phyloP scores from a whole-genome alignment of 2,329 filamentous ascomycete species.

The Sporothrix protearum region DNA sequence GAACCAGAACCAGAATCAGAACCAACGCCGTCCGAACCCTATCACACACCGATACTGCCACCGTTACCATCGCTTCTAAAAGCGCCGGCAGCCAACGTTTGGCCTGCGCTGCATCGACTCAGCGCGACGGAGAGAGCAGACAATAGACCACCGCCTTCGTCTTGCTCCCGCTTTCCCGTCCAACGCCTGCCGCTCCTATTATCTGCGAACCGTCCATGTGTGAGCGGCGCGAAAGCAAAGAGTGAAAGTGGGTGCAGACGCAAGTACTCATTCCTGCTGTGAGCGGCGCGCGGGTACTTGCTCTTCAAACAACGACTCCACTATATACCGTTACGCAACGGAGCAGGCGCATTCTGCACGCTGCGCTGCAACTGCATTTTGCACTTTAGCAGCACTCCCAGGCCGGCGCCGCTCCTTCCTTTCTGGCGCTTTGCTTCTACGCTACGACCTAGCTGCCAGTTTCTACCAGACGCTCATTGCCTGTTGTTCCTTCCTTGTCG shows the following conservation, averaged over 20 bases:
- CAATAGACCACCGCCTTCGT: not conserved
- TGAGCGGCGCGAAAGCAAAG: not conserved
- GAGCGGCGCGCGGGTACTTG: slow-evolving; percentile 4
- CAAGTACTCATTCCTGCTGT: slow-evolving; percentile 15
- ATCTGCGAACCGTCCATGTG: not conserved
- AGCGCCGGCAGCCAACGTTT: not conserved
- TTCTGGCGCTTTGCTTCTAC: not conserved
- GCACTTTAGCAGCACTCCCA: not conserved
- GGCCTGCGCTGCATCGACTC: not conserved
- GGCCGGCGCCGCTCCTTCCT: not conserved
- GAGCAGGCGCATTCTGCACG: slow-evolving; percentile 15
- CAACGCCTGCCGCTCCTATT: not conserved
- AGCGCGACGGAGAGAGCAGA: not conserved
- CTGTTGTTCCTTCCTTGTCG: slow-evolving; percentile 1
- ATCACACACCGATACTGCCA: not conserved
- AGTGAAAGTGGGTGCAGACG: not conserved
- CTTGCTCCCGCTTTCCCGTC: not conserved
- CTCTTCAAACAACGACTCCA: slow-evolving; percentile 15
- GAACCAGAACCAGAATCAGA: not conserved
- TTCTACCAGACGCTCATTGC: not conserved
- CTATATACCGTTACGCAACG: slow-evolving; percentile 27
- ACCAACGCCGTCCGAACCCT: not conserved
- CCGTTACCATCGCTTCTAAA: not conserved
- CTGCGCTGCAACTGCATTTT: slow-evolving; percentile 11
- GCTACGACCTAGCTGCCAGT: not conserved